Evolutionary conservation across 176 grass and related monocot genomes (phyloP), one percentile per base, ranked within the genome.

Genomic region (Elaeis guineensis): DNA sequence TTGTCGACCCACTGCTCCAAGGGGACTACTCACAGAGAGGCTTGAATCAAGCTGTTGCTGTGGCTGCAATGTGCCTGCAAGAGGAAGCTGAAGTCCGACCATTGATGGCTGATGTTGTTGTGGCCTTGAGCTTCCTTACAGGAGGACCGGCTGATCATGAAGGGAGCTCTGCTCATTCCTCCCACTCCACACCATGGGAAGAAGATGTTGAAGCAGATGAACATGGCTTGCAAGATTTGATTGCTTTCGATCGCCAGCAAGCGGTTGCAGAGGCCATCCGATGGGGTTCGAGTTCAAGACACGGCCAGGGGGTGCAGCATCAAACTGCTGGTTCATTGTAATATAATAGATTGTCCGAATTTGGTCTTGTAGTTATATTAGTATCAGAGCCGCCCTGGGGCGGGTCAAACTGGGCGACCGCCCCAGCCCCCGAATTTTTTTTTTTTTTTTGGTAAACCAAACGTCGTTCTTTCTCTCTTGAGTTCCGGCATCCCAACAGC

Each of bases 21-120:
- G 82, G 78, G 68, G 62, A 81, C 28, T 89, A 89, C 67, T 76
- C 93, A 24, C 76, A 86, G 54, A 76, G 64, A 62, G 79, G 79
- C 57, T 65, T 92, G 48, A 76, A 77, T 49, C 87, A 92, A 60
- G 93, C 81, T 61, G 61, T 92, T 58, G 87, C 69, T 0, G 76
- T 98, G 48, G 81, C 93, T 18, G 78, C 77, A 25, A 92, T 98
- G 84, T 98, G 93, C 64, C 30, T 92, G 54, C 93, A 98, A 67
- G 87, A 92, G 24, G 93, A 85, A 63, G 78, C 79, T 50, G 55
- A 65, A 50, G 71, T 77, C 39, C 73, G 87, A 7, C 93, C 93
- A 48, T 77, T 78, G 39, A 92, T 92, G 81, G 80, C 76, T 52
- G 93, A 98, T 49, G 81, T 89, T 21, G 75, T 83, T 44, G 78